Conservation (phyloP, 768 basidiomycete genomes). For the Clavaria fumosa region DNA sequence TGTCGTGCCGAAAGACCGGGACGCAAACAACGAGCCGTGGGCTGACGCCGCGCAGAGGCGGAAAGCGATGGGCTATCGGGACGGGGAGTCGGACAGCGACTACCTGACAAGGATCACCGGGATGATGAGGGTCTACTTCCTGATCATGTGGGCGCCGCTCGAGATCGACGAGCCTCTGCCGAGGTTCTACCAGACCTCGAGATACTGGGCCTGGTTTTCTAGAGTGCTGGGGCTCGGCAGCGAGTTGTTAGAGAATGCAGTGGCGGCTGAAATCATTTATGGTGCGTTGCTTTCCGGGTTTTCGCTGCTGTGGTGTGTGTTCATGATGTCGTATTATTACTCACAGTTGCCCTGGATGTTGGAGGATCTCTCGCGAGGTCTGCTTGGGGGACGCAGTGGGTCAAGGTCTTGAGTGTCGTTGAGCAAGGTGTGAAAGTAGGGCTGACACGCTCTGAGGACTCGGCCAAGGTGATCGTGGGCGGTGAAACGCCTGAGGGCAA, state of each 20-base stretch:
- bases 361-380: slow-evolving; percentile 42
- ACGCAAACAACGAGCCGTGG: slow-evolving; percentile 37
- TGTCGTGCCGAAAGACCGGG: slow-evolving; percentile 31
- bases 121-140: slow-evolving; percentile 77
- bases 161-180: slow-evolving; percentile 31
- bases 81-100: slow-evolving; percentile 20
- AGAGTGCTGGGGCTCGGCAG: slow-evolving; percentile 34
- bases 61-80: slow-evolving; percentile 45
- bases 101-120: slow-evolving; percentile 58
- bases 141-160: slow-evolving; percentile 38
- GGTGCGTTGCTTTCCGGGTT: slow-evolving; percentile 27
- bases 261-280: slow-evolving; percentile 51
- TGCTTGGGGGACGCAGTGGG: slow-evolving; percentile 69
- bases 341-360: slow-evolving; percentile 53
- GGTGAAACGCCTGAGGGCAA: slow-evolving; percentile 44
- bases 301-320: slow-evolving; percentile 3
- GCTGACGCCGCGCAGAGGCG: slow-evolving; percentile 20
- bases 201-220: slow-evolving; percentile 61
- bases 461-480: slow-evolving; percentile 34
- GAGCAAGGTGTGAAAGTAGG: slow-evolving; percentile 49
- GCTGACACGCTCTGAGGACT: slow-evolving; percentile 16
- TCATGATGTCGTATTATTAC: slow-evolving; percentile 6
- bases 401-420: slow-evolving; percentile 51
- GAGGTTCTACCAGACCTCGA: slow-evolving; percentile 40
- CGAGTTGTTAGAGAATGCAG: slow-evolving; percentile 33